A percentile compares a stretch with the other conserved stretches of the same genome.
phyloP scores from a whole-genome alignment of 1,284 basidiomycete species.

The Ustilago cynodontis region DNA sequence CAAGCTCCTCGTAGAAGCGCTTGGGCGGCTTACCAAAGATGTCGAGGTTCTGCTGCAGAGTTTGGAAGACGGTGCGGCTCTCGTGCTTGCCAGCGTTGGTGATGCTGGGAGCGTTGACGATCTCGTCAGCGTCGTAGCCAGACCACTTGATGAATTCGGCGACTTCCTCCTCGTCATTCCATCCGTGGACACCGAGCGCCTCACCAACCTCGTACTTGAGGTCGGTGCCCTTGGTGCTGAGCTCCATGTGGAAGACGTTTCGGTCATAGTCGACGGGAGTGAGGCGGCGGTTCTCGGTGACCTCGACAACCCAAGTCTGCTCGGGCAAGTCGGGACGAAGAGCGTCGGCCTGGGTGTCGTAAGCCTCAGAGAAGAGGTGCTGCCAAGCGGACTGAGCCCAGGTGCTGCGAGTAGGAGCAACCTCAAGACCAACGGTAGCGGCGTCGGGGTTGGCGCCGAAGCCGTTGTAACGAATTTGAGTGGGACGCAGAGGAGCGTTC shows the following conservation, averaged over 20 bases:
- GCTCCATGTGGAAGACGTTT: slow-evolving; percentile 98
- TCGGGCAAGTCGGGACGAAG: slow-evolving; percentile 86
- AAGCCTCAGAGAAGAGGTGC: slow-evolving; percentile 69
- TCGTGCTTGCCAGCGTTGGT: slow-evolving; percentile 71
- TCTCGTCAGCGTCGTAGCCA: slow-evolving; percentile 82
- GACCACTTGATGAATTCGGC: slow-evolving; percentile 91
- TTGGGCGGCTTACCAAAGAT: slow-evolving; percentile 96
- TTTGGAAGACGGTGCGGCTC: slow-evolving; percentile 93
- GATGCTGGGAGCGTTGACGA: slow-evolving; percentile 83
- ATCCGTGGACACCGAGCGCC: slow-evolving; percentile 95
- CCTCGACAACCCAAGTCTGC: slow-evolving; percentile 91
- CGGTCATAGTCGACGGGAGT: slow-evolving; percentile 96
- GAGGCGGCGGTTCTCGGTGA: slow-evolving; percentile 91
- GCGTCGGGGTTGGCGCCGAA: slow-evolving; percentile 57
- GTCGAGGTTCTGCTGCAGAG: slow-evolving; percentile 95
- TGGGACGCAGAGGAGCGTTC: slow-evolving; percentile 55
- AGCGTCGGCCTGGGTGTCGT: slow-evolving; percentile 52
- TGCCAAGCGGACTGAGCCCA: slow-evolving; percentile 69
- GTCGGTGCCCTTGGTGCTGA: slow-evolving; percentile 90
- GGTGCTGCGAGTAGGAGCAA: slow-evolving; percentile 52
- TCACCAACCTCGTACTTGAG: slow-evolving; percentile 96
- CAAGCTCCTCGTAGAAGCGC: slow-evolving; percentile 90
- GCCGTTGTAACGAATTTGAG: slow-evolving; percentile 64
- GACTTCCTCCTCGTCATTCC: slow-evolving; percentile 93
- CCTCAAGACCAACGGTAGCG: slow-evolving; percentile 52